Base-by-base conservation (phyloP, 2,329 filamentous ascomycete species). In the Cytospora mali region DNA sequence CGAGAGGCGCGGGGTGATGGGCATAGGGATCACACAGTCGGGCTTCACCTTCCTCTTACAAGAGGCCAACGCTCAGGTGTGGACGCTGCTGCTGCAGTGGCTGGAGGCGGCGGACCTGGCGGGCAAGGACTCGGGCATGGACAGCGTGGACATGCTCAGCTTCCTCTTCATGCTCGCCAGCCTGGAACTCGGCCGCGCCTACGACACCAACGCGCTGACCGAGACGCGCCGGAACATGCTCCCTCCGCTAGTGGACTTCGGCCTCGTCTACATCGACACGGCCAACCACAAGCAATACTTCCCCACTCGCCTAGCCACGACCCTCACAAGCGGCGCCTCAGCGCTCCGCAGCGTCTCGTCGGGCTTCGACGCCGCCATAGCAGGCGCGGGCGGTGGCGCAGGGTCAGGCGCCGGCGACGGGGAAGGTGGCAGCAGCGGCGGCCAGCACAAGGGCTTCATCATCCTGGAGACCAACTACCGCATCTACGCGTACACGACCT, bases 381-480 rank as follows among this genome's bases (percentile, higher is more conserved):
- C 72, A 65, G 80, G 83, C 35, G 82, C 84, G 23, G n/a, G 42
- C 7, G 18, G 89, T 59, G 88, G 85, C 75, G 85, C 88, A 56
- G 84, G 84, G 68, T 85, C 88, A 14, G 86, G 86, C 7, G 86
- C 93, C 67, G 81, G 86, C 29, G 88, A 89, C 50, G 88, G 88
- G 7, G 82, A 42, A 87, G 71, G 68, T 66, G 75, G 64, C 71
- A 28, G 73, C 49, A 67, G 75, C 23, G 76, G 75, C 27, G 71
- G 75, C 58, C 79, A 83, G 21, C 76, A 81, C 66, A 88, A 88
- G 70, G 93, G 93, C 66, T 95, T 92, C 79, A 92, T 99, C 72
- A 93, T 99, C 71, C 86, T 99, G 68, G 95, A 99, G 79, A 99
- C 95, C 10, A 99, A 99, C 78, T 98, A 97, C 79, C 91, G 95